Percentiles rank a stretch among this genome's conserved stretches.
Evolutionary conservation across 1,139 yeast genomes (phyloP).

Genomic region (Pichia sp.): DNA sequence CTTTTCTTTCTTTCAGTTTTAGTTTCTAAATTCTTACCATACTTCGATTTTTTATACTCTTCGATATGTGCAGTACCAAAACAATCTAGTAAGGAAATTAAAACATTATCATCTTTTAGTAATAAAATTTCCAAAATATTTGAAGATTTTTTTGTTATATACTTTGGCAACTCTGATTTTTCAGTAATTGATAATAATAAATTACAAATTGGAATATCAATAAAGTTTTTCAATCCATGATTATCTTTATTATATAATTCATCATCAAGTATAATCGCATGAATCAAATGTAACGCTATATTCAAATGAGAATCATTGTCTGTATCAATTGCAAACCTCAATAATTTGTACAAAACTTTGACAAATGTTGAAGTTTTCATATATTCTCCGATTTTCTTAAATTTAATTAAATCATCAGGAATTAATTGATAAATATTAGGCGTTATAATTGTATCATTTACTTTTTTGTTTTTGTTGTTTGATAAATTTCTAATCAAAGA

Average conservation of each 20-base stretch:
- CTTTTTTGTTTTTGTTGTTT: constrained; percentile 30
- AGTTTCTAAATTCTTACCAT: constrained; percentile 46
- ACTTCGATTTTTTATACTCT: constrained; percentile 48
- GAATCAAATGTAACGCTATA: constrained; percentile 58
- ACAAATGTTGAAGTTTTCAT: constrained; percentile 49
- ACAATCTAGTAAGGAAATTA: constrained; percentile 46
- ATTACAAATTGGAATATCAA: constrained; percentile 51
- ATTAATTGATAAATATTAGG: constrained; percentile 35
- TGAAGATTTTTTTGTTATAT: constrained; percentile 49
- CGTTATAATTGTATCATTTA: constrained; percentile 40
- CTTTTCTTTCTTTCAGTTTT: constrained; percentile 63
- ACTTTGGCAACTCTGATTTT: constrained; percentile 42
- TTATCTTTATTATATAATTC: constrained; percentile 37
- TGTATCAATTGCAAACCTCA: constrained; percentile 44
- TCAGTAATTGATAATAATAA: constrained; percentile 45
- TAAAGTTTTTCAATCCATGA: constrained; percentile 39
- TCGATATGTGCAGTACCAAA: constrained; percentile 53
- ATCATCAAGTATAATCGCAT: constrained; percentile 57
- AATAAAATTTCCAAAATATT: constrained; percentile 45
- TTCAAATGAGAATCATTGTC: constrained; percentile 43
- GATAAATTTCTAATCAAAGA: constrained; percentile 33
- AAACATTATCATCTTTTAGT: constrained; percentile 40
- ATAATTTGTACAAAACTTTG: constrained; percentile 49
- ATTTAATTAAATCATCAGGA: constrained; percentile 24
- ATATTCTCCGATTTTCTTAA: constrained; percentile 40